Conservation (phyloP, 768 basidiomycete species). For the Hemileccinum rubropunctum region DNA sequence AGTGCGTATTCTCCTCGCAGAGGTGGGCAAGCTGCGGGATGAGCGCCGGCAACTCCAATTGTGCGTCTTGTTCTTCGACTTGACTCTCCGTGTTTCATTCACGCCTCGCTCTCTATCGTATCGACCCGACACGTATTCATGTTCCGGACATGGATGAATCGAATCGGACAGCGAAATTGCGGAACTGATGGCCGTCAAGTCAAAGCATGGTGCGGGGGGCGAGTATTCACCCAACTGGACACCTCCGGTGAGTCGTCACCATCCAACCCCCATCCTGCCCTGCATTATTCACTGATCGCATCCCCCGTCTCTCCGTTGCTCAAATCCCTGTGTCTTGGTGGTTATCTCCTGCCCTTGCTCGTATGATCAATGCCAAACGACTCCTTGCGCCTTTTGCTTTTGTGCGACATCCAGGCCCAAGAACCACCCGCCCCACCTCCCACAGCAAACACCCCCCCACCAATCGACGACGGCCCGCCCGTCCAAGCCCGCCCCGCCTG, state of each 20-base stretch:
- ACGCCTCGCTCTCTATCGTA: not conserved
- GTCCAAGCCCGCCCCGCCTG: constrained; percentile 65
- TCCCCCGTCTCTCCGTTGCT: not conserved
- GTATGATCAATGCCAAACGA: not conserved
- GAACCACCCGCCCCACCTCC: constrained; percentile 37
- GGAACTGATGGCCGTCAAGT: constrained; percentile 77
- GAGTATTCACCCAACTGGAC: constrained; percentile 77
- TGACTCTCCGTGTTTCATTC: not conserved
- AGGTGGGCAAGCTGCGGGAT: constrained; percentile 59
- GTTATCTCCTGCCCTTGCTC: not conserved
- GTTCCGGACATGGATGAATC: not conserved
- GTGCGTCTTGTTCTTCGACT: constrained; percentile 34
- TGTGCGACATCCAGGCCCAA: constrained; percentile 21
- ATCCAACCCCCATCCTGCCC: not conserved
- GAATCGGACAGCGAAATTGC: constrained; percentile 66
- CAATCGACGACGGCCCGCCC: constrained; percentile 44
- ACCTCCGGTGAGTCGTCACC: constrained; percentile 45
- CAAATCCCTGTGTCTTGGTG: not conserved
- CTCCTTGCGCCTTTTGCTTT: not conserved
- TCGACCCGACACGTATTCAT: not conserved
- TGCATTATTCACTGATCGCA: not conserved
- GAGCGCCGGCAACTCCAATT: constrained; percentile 56
- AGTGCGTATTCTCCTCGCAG: constrained; percentile 58
- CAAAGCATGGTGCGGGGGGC: constrained; percentile 78
- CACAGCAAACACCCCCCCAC: constrained; percentile 42